Conservation (phyloP, 345 rosid genomes). For the Syzygium grande region DNA sequence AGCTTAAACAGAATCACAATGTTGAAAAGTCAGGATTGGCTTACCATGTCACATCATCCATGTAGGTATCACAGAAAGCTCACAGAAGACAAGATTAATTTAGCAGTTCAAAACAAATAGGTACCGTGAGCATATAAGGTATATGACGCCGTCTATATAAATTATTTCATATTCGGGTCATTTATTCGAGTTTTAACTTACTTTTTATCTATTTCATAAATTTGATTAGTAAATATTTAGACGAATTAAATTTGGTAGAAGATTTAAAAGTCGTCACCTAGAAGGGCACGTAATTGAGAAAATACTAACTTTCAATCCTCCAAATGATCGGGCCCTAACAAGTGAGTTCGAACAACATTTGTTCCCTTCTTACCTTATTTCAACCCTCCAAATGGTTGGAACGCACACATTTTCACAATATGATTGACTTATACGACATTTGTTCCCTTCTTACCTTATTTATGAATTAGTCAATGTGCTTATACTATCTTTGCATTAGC, state of each 20-base stretch:
- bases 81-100: background rate
- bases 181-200: background rate
- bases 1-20: background rate
- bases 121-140: background rate
- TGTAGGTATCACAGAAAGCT: background rate
- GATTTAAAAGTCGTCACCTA: too few relatives aligned
- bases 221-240: too few relatives aligned
- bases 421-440: background rate
- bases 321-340: background rate
- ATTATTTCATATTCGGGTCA: background rate
- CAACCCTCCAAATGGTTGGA: background rate
- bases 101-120: fast-evolving
- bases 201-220: too few relatives aligned
- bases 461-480: background rate
- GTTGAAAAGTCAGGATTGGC: background rate
- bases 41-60: background rate
- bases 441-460: background rate
- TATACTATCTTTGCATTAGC: too few relatives aligned
- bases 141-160: background rate
- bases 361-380: background rate
- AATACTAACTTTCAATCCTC: background rate
- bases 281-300: background rate
- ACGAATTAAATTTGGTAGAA: background rate
- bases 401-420: background rate
- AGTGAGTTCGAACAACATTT: background rate